Evolutionary conservation across 1,139 yeast genomes (phyloP).

Genomic region (Hyphopichia wangnamkhiaoensis): DNA sequence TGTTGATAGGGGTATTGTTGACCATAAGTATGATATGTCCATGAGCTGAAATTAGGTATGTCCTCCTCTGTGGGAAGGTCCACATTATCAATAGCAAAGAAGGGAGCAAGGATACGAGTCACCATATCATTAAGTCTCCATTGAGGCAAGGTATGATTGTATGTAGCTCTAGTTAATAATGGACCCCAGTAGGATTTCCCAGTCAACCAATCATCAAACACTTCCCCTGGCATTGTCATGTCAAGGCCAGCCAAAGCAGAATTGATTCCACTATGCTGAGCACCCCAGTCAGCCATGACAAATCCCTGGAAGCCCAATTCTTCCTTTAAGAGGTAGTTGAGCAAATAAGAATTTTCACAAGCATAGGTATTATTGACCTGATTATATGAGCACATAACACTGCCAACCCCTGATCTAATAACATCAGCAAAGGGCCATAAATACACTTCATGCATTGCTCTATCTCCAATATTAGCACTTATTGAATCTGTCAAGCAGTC

Average conservation of each 20-base stretch:
- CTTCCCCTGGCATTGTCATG: slow-evolving; percentile 70
- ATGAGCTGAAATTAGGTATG: slow-evolving; percentile 58
- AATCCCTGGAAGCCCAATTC: slow-evolving; percentile 70
- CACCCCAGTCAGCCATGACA: slow-evolving; percentile 69
- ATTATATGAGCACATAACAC: slow-evolving; percentile 65
- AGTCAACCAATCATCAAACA: slow-evolving; percentile 52
- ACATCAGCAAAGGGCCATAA: slow-evolving; percentile 71
- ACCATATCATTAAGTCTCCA: slow-evolving; percentile 64
- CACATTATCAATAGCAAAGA: slow-evolving; percentile 43
- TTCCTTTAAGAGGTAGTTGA: slow-evolving; percentile 58
- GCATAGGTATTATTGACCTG: slow-evolving; percentile 59
- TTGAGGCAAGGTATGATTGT: slow-evolving; percentile 58
- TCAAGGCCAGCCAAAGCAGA: slow-evolving; percentile 63
- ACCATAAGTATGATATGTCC: slow-evolving; percentile 58
- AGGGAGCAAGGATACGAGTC: slow-evolving; percentile 58
- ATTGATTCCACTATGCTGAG: slow-evolving; percentile 58
- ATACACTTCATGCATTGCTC: slow-evolving; percentile 63
- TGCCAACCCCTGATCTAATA: slow-evolving; percentile 60
- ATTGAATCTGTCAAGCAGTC: slow-evolving; percentile 38
- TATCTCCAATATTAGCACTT: slow-evolving; percentile 58
- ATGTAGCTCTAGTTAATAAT: slow-evolving; percentile 53
- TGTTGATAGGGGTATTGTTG: slow-evolving; percentile 54
- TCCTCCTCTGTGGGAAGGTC: slow-evolving; percentile 40
- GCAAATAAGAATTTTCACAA: slow-evolving; percentile 59
- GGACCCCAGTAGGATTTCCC: slow-evolving; percentile 64